Percentiles rank a stretch among this genome's conserved stretches.
Evolutionary conservation across 148 eudicot species (phyloP).

Genomic region (Agrostemma githago): DNA sequence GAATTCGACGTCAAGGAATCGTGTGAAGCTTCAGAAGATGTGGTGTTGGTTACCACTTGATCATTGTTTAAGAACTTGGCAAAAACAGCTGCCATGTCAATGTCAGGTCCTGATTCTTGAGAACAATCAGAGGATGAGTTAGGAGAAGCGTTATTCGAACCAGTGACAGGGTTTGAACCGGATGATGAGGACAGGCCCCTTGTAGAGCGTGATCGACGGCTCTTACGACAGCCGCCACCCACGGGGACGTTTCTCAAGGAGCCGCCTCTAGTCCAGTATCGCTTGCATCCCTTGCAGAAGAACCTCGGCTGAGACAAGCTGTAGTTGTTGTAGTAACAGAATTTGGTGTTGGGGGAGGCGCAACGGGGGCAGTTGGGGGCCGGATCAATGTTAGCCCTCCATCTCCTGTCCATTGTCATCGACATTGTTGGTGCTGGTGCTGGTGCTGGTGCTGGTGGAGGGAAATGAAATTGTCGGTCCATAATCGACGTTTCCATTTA

Average conservation of each 20-base stretch:
- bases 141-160: not conserved
- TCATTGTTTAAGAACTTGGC: slow-evolving; percentile 55
- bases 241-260: slow-evolving; percentile 39
- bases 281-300: slow-evolving; percentile 41
- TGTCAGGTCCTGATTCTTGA: slow-evolving; percentile 28
- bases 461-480: slow-evolving; percentile 14
- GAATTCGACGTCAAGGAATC: slow-evolving; percentile 27
- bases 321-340: slow-evolving; percentile 48
- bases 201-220: slow-evolving; percentile 29
- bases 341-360: slow-evolving; percentile 38
- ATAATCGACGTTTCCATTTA: slow-evolving; percentile 8
- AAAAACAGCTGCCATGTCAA: slow-evolving; percentile 78
- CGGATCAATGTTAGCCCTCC: slow-evolving; percentile 28
- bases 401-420: slow-evolving; percentile 27
- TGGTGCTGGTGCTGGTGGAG: slow-evolving; percentile 13
- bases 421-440: not conserved
- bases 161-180: not conserved
- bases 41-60: slow-evolving; percentile 19
- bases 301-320: slow-evolving; percentile 41
- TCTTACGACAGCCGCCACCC: slow-evolving; percentile 43
- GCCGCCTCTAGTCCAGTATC: slow-evolving; percentile 48
- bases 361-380: slow-evolving; percentile 42
- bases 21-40: slow-evolving; percentile 35
- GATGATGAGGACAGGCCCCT: not conserved
- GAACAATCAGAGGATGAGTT: slow-evolving; percentile 21